phyloP scores from a whole-genome alignment of 768 basidiomycete genomes.

The Sporobolomyces phaffii region DNA sequence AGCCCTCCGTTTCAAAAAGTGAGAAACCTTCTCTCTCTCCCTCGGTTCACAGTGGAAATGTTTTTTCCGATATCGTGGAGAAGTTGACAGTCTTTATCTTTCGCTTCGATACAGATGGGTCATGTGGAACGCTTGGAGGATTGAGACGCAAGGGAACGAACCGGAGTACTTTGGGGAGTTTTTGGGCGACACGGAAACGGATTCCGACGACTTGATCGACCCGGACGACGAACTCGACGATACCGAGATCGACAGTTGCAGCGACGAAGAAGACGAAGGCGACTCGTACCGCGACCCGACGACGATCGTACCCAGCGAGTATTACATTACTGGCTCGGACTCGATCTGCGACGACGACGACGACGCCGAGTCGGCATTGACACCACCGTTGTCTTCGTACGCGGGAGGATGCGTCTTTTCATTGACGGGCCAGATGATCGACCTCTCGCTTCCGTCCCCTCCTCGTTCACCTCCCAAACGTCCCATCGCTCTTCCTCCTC shows the following conservation, averaged over 20 bases:
- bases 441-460: not conserved
- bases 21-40: not conserved
- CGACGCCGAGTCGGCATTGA: too few relatives aligned
- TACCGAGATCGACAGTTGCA: not conserved
- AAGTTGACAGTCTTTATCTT: too few relatives aligned
- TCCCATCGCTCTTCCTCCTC: not conserved
- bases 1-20: constrained; percentile 20
- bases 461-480: not conserved
- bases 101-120: constrained; percentile 1
- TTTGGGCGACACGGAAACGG: not conserved
- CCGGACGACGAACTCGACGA: constrained; percentile 7
- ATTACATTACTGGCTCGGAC: not conserved
- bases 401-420: not conserved
- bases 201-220: not conserved
- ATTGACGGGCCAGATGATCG: not conserved
- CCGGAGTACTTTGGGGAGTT: not conserved
- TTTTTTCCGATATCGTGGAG: too few relatives aligned
- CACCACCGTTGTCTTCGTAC: not conserved
- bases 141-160: not conserved
- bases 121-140: constrained; percentile 15
- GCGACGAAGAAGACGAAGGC: not conserved
- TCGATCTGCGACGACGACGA: too few relatives aligned
- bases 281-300: too few relatives aligned
- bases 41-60: too few relatives aligned
- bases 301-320: not conserved